phyloP scores from a whole-genome alignment of 352 stramenopile genomes.

The Pythium oligandrum region DNA sequence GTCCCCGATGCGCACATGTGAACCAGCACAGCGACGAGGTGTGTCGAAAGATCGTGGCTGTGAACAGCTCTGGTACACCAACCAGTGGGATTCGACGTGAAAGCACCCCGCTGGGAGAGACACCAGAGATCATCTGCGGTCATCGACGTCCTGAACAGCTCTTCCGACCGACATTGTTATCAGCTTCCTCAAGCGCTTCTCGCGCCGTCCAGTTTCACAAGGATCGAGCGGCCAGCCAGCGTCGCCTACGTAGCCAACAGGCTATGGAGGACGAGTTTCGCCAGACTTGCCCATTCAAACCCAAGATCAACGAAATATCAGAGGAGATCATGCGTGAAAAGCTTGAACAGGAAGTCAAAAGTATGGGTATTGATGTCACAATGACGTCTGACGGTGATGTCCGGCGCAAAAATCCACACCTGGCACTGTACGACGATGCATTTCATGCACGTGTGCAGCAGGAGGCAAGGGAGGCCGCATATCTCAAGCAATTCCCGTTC shows the following conservation, averaged over 20 bases:
- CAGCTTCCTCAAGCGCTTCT: slow-evolving; percentile 24
- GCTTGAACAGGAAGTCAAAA: slow-evolving; percentile 34
- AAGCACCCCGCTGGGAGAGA: slow-evolving; percentile 11
- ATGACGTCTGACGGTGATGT: slow-evolving; percentile 18
- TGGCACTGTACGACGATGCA: slow-evolving; percentile 70
- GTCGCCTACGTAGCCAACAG: slow-evolving; percentile 46
- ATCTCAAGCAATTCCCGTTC: slow-evolving; percentile 65
- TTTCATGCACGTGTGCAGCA: slow-evolving; percentile 37
- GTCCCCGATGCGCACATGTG: slow-evolving; percentile 62
- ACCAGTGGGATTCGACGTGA: neutral
- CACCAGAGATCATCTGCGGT: slow-evolving; percentile 38
- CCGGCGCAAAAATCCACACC: slow-evolving; percentile 42
- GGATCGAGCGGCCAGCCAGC: slow-evolving; percentile 23
- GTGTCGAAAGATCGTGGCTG: slow-evolving; percentile 53
- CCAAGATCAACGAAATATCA: slow-evolving; percentile 68
- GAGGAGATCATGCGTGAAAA: slow-evolving; percentile 74
- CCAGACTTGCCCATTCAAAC: slow-evolving; percentile 60
- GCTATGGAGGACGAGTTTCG: slow-evolving; percentile 63
- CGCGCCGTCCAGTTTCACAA: neutral
- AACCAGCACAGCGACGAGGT: slow-evolving; percentile 52
- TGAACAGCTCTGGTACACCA: too few relatives aligned
- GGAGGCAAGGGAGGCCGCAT: slow-evolving; percentile 44
- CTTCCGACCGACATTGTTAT: slow-evolving; percentile 66
- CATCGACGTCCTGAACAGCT: slow-evolving; percentile 51
- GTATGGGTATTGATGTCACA: slow-evolving; percentile 13